Conservation (phyloP, 2,329 filamentous ascomycete genomes). For the Fusarium virguliforme region DNA sequence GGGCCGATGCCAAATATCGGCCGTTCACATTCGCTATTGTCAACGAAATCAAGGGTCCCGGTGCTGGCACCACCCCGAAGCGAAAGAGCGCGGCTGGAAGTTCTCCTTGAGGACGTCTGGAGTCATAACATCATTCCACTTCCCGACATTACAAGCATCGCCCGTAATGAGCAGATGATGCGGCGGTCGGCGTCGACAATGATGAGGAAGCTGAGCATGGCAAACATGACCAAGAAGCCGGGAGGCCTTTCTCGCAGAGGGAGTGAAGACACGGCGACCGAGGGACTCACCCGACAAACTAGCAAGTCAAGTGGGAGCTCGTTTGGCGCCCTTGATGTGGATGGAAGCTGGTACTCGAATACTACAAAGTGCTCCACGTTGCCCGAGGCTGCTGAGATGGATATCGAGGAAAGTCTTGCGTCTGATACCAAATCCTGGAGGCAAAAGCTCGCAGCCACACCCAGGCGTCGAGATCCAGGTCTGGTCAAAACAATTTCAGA, state of each 20-base stretch:
- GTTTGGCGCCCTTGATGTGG: constrained; percentile 23
- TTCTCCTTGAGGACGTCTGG: constrained; percentile 84
- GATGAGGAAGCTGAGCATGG: constrained; percentile 89
- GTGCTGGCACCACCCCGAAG: constrained; percentile 81
- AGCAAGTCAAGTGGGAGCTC: constrained; percentile 39
- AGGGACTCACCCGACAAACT: constrained; percentile 21
- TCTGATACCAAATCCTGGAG: constrained; percentile 12
- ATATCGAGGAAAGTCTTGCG: constrained; percentile 15
- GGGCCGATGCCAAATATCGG: constrained; percentile 71
- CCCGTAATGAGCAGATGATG: constrained; percentile 79
- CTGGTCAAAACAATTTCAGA: constrained; percentile 21
- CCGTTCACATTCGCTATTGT: constrained; percentile 85
- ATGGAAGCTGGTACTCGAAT: constrained; percentile 28
- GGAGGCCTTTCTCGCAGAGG: constrained; percentile 63
- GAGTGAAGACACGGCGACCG: constrained; percentile 19
- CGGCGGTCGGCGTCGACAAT: constrained; percentile 86
- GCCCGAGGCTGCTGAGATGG: constrained; percentile 24
- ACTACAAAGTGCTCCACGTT: constrained; percentile 28
- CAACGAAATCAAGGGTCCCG: constrained; percentile 75
- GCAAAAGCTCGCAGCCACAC: constrained; percentile 23
- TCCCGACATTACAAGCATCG: constrained; percentile 81
- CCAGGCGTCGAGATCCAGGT: constrained; percentile 23
- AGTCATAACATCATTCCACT: constrained; percentile 85
- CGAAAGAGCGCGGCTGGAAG: constrained; percentile 85
- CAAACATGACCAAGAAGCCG: constrained; percentile 82